These are phyloP conservation scores for Sequoiadendron giganteum DNA, from an alignment of 75 land plant genomes.

Conservation along the genomic window DNA sequence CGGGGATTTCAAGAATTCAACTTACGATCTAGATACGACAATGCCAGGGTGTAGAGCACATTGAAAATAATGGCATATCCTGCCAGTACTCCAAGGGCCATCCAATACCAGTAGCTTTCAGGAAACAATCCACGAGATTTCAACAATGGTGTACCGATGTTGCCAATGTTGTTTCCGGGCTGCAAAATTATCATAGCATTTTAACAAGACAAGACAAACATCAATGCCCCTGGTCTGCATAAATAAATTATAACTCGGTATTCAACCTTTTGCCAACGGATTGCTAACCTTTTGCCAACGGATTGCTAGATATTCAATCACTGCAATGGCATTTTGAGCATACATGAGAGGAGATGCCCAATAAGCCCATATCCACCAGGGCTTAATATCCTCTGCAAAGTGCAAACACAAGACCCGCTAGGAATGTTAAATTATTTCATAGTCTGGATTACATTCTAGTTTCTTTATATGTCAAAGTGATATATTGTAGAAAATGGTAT, in stretches of 20 bases:
- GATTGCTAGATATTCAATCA: constrained; percentile 69
- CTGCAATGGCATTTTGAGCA: constrained; percentile 73
- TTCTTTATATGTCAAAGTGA: background rate
- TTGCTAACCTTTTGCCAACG: constrained; percentile 36
- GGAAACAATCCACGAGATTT: constrained; percentile 58
- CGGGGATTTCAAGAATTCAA: background rate
- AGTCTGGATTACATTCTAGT: background rate
- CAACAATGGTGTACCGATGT: constrained; percentile 48
- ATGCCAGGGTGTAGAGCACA: constrained; percentile 27
- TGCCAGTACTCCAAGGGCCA: constrained; percentile 40
- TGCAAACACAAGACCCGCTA: background rate
- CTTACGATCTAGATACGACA: constrained; percentile 20
- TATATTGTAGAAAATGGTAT: background rate
- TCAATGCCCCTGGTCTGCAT: constrained; percentile 38
- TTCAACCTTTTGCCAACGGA: constrained; percentile 29
- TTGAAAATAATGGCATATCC: constrained; percentile 57
- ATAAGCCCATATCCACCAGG: constrained; percentile 91
- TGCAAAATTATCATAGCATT: constrained; percentile 31
- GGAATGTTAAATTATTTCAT: background rate
- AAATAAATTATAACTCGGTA: background rate
- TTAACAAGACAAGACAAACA: constrained; percentile 39
- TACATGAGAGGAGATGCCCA: constrained; percentile 81
- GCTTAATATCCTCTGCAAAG: constrained; percentile 56
- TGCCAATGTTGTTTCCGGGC: background rate
- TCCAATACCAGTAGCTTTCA: constrained; percentile 58